Evolutionary conservation across 345 rosid genomes (phyloP).

Genomic region (Brassica cretica): DNA sequence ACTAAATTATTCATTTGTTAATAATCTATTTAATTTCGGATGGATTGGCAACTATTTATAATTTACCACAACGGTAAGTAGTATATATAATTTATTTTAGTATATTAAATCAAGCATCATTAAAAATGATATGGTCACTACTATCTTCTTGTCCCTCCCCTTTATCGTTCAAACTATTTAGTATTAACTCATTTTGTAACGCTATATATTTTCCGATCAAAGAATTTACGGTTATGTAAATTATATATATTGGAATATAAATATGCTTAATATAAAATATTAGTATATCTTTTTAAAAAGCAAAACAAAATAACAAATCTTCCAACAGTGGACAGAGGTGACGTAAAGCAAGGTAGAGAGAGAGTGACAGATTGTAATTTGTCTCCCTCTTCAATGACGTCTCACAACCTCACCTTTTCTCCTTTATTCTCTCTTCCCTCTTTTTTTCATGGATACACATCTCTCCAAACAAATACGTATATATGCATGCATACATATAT

Average conservation of each 20-base stretch:
- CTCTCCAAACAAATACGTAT: not conserved
- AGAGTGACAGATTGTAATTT: slow-evolving; percentile 39
- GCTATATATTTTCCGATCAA: not conserved
- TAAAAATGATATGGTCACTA: not conserved
- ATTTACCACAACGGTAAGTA: not conserved
- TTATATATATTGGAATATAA: not conserved
- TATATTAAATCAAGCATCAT: not conserved
- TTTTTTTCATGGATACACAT: slow-evolving; percentile 16
- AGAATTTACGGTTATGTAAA: not conserved
- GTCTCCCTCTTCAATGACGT: slow-evolving; percentile 43
- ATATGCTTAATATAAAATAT: slow-evolving; percentile 2
- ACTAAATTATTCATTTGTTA: not conserved
- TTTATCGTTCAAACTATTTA: not conserved
- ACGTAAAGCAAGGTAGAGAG: slow-evolving; percentile 42
- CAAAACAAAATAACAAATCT: slow-evolving; percentile 37
- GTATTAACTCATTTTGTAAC: not conserved
- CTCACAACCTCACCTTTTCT: slow-evolving; percentile 41
- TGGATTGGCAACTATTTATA: not conserved
- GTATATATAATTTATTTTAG: not conserved
- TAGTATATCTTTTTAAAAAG: not conserved
- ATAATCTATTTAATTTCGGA: not conserved
- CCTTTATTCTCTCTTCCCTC: slow-evolving; percentile 33
- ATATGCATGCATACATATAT: not conserved
- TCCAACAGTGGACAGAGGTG: slow-evolving; percentile 41
- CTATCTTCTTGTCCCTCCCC: not conserved